Conservation (phyloP, 495 filamentous ascomycete species). For the Talaromyces liani region DNA sequence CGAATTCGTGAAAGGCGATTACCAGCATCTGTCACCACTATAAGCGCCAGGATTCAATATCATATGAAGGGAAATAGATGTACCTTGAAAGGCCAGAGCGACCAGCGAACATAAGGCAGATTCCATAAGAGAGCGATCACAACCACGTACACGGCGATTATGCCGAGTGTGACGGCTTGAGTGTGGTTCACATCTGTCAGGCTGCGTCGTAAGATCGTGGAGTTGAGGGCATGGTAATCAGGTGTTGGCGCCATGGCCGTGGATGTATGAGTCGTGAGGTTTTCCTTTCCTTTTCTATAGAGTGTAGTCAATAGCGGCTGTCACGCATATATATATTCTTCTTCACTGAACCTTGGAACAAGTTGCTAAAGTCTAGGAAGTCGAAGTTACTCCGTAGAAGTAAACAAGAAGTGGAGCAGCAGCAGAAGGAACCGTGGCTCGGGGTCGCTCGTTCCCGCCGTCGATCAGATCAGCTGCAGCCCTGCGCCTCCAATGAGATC, state of each 20-base stretch:
- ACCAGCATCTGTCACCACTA: too few species aligned
- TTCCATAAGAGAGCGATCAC: constrained; percentile 74
- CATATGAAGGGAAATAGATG: not conserved
- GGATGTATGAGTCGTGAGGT: not conserved
- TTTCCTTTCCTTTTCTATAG: not conserved
- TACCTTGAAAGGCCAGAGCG: constrained; percentile 81
- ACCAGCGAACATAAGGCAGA: constrained; percentile 63
- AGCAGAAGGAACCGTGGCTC: constrained; percentile 4
- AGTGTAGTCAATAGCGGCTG: not conserved
- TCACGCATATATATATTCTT: not conserved
- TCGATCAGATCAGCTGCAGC: constrained; percentile 3
- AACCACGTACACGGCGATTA: constrained; percentile 63
- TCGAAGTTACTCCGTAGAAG: not conserved
- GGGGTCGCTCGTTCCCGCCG: not conserved
- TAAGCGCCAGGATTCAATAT: too few species aligned
- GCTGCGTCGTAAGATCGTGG: constrained; percentile 28
- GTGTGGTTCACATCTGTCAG: constrained; percentile 57
- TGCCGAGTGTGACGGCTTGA: constrained; percentile 64
- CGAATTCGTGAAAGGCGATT: constrained; percentile 79
- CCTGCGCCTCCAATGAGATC: not conserved
- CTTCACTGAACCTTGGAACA: not conserved
- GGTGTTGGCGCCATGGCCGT: constrained; percentile 1
- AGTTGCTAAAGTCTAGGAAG: too few species aligned
- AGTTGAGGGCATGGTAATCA: not conserved
- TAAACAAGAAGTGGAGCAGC: not conserved